These are phyloP conservation scores for Boletellus emodensis DNA, from an alignment of 768 basidiomycete species.

Conservation along the genomic window DNA sequence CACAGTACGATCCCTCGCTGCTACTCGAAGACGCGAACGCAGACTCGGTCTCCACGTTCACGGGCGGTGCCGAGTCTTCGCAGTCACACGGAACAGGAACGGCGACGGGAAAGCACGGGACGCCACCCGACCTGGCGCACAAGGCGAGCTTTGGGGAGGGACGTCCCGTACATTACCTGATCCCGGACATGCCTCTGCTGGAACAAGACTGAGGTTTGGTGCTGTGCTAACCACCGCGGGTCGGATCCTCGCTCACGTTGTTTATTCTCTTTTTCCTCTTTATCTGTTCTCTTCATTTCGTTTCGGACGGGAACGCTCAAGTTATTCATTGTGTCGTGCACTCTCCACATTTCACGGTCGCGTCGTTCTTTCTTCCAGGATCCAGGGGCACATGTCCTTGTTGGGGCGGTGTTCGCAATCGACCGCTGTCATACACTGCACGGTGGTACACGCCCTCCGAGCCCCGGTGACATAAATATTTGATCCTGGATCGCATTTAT, in stretches of 20 bases:
- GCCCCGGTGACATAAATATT: background rate
- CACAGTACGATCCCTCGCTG: slow-evolving; percentile 40
- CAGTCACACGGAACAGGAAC: slow-evolving; percentile 25
- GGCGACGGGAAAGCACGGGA: slow-evolving; percentile 6
- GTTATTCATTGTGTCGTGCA: background rate
- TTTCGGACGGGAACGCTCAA: slow-evolving; percentile 3
- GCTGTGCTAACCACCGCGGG: background rate
- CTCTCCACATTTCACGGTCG: slow-evolving; percentile 3
- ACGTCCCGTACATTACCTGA: slow-evolving; percentile 51
- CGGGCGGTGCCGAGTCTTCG: slow-evolving; percentile 24
- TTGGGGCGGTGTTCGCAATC: background rate
- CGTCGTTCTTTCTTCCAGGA: background rate
- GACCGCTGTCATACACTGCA: background rate
- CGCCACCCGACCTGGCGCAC: slow-evolving; percentile 29
- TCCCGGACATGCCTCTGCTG: slow-evolving; percentile 52
- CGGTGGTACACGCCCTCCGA: background rate
- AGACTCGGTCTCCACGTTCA: slow-evolving; percentile 22
- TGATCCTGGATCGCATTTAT: slow-evolving; percentile 1
- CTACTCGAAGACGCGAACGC: slow-evolving; percentile 19
- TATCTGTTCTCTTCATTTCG: background rate
- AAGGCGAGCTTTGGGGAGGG: slow-evolving; percentile 46
- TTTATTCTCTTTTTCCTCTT: background rate
- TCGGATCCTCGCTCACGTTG: background rate
- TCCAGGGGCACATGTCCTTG: background rate
- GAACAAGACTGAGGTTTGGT: slow-evolving; percentile 22